phyloP scores from a whole-genome alignment of 768 basidiomycete genomes.

The Tulasnella sp. region DNA sequence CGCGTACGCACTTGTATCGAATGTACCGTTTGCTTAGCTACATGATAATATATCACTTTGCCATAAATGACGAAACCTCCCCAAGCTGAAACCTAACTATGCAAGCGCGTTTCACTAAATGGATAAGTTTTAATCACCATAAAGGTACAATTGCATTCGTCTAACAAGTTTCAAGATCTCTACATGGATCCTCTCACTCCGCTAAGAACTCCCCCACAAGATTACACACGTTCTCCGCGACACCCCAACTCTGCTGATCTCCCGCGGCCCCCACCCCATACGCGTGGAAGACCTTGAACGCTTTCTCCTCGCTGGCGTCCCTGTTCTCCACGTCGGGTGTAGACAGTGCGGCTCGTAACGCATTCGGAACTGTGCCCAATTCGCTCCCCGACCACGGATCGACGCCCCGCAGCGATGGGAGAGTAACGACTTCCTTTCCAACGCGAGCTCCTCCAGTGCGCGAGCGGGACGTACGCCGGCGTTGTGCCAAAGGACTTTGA shows the following conservation, averaged over 20 bases:
- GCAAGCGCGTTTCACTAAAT: no score
- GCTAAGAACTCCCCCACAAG: conserved; percentile 29
- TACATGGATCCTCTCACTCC: background rate
- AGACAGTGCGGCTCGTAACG: conserved; percentile 27
- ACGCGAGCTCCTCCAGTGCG: conserved; percentile 56
- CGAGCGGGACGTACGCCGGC: conserved; percentile 55
- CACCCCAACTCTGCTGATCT: conserved; percentile 43
- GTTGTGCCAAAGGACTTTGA: conserved; percentile 52
- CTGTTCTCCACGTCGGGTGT: conserved; percentile 32
- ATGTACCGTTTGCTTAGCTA: background rate
- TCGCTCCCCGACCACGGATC: background rate
- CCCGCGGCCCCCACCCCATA: conserved; percentile 53
- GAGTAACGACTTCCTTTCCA: conserved; percentile 46
- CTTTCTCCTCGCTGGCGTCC: conserved; percentile 32
- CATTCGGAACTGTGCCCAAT: conserved; percentile 26
- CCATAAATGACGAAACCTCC: no score
- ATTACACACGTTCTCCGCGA: conserved; percentile 42
- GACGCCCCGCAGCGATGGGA: conserved; percentile 35
- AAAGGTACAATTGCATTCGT: no score
- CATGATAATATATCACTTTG: no score
- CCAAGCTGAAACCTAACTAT: no score
- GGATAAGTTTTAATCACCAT: no score
- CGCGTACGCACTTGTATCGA: background rate
- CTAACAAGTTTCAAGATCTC: background rate
- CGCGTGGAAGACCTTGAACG: conserved; percentile 50